Conservation (phyloP, 2,329 filamentous ascomycete genomes). For the Bipolaris zeicola region DNA sequence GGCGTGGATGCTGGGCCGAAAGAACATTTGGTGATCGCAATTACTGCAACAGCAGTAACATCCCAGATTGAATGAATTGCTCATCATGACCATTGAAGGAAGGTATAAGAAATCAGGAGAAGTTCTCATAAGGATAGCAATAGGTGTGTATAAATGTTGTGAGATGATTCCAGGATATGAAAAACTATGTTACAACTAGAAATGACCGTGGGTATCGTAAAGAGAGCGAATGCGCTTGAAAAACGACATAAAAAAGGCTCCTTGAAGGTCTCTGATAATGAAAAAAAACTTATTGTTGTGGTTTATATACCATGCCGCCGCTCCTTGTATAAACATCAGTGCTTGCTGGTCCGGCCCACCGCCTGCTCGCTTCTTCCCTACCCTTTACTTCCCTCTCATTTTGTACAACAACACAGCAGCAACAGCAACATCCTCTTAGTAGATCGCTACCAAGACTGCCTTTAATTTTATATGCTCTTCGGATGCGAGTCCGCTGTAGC, state of each 20-base stretch:
- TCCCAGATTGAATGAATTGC: too few species aligned
- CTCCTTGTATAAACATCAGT: slow-evolving; percentile 38
- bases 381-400: slow-evolving; percentile 54
- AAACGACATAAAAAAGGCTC: neutral
- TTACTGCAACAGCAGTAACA: too few species aligned
- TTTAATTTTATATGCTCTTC: slow-evolving; percentile 52
- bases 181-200: slow-evolving; percentile 4
- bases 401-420: slow-evolving; percentile 51
- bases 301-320: slow-evolving; percentile 44
- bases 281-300: slow-evolving; percentile 32
- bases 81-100: too few species aligned
- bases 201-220: slow-evolving; percentile 17
- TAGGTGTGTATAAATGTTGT: too few species aligned
- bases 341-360: slow-evolving; percentile 48
- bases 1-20: too few species aligned
- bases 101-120: too few species aligned
- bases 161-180: neutral
- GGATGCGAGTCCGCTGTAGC: slow-evolving; percentile 47
- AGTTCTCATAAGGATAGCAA: too few species aligned
- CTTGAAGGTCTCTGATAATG: neutral
- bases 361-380: slow-evolving; percentile 50
- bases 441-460: slow-evolving; percentile 47
- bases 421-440: slow-evolving; percentile 48
- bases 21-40: too few species aligned
- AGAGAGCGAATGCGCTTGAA: slow-evolving; percentile 5